Conservation (phyloP, 176 grass and related monocot genomes). For the Juncus effusus region DNA sequence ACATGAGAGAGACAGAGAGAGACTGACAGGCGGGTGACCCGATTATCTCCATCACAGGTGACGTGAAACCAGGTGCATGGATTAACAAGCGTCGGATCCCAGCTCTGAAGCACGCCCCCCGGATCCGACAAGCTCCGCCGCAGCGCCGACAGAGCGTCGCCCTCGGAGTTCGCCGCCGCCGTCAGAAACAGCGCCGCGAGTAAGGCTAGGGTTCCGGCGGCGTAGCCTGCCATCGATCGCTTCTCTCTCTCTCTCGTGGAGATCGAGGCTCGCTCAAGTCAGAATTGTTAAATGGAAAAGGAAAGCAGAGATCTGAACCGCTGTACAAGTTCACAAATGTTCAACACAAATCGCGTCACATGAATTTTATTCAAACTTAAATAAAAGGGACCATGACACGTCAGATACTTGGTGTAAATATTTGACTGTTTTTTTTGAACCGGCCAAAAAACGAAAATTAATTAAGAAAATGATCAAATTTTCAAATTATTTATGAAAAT, state of each 20-base stretch:
- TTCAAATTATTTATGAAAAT: no score
- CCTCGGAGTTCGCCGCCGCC: conserved; percentile 66
- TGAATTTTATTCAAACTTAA: neutral
- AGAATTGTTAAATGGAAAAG: conserved; percentile 7
- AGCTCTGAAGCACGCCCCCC: conserved; percentile 87
- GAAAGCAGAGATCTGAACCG: neutral
- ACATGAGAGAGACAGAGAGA: neutral
- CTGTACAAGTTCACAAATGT: neutral
- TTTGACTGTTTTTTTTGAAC: no score
- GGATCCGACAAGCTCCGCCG: conserved; percentile 74
- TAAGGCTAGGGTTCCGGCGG: conserved; percentile 20
- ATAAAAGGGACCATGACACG: neutral
- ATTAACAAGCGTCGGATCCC: conserved; percentile 93
- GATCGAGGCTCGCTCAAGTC: conserved; percentile 14
- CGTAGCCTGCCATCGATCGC: conserved; percentile 32
- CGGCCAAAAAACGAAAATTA: no score
- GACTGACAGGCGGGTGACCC: conserved; percentile 71
- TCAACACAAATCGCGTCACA: neutral
- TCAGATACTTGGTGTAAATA: neutral
- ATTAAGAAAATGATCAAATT: no score
- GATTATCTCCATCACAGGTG: conserved; percentile 75
- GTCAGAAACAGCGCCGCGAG: conserved; percentile 7
- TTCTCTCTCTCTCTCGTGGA: conserved; percentile 22
- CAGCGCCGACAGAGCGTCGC: conserved; percentile 76
- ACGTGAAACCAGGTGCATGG: conserved; percentile 99